Percentiles rank a stretch among this genome's conserved stretches.
phyloP scores from a whole-genome alignment of 371 early-diverging fungal genomes.

The Haplosporangium sp. region DNA sequence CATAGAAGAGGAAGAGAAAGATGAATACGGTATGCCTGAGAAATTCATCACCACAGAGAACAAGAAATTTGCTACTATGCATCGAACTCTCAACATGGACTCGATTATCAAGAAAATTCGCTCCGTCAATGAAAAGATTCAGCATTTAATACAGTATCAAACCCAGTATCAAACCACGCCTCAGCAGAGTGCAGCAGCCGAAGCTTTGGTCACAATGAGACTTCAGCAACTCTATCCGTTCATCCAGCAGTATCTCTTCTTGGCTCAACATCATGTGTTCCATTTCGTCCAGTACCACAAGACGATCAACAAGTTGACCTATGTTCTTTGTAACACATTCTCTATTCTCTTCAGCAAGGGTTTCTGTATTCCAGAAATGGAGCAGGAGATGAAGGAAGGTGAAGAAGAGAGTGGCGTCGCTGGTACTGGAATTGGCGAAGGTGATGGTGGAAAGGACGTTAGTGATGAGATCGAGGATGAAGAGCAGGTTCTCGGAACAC shows the following conservation, averaged over 20 bases:
- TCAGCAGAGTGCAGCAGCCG: constrained; percentile 29
- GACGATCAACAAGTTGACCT: constrained; percentile 72
- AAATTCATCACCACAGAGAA: constrained; percentile 61
- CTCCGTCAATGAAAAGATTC: constrained; percentile 50
- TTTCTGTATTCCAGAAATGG: constrained; percentile 82
- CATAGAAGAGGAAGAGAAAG: constrained; percentile 54
- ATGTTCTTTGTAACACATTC: constrained; percentile 78
- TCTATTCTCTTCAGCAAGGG: constrained; percentile 83
- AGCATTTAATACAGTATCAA: constrained; percentile 27
- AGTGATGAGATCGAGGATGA: constrained; percentile 97
- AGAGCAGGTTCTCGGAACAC: constrained; percentile 92
- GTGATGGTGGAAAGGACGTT: constrained; percentile 95
- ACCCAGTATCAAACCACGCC: constrained; percentile 4
- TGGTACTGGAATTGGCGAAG: constrained; percentile 97
- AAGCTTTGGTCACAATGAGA: constrained; percentile 52
- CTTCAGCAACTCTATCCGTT: constrained; percentile 69
- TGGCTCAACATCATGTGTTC: constrained; percentile 69
- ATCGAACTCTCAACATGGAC: constrained; percentile 46
- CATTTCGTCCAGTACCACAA: constrained; percentile 78
- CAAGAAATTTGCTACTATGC: constrained; percentile 51
- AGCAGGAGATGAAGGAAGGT: constrained; percentile 73
- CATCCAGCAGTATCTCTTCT: constrained; percentile 75
- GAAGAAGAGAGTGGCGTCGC: constrained; percentile 67
- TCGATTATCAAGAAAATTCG: constrained; percentile 45
- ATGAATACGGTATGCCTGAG: constrained; percentile 68